Percentiles rank a stretch among this genome's conserved stretches.
These are phyloP conservation scores for Allium cepa DNA, from an alignment of 106 monocot genomes.

Conservation along the genomic window DNA sequence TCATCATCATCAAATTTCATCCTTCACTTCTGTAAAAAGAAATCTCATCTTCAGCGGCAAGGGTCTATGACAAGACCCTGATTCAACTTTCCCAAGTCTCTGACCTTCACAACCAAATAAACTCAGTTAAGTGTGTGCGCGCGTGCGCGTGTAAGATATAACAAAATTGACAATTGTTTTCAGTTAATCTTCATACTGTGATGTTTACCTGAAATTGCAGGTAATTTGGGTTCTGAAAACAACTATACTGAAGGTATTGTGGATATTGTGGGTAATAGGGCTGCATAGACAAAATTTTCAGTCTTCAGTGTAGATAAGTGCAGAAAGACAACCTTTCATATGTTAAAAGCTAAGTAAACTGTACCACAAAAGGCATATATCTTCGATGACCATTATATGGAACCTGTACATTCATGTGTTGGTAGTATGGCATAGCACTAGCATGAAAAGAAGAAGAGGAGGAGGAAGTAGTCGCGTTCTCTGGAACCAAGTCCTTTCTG, in stretches of 20 bases:
- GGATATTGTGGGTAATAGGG: background rate
- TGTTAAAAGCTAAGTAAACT: background rate
- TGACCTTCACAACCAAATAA: no score
- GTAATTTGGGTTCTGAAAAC: no score
- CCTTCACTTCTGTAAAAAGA: no score
- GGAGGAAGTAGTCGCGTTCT: background rate
- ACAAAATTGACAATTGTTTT: no score
- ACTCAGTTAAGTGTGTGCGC: no score
- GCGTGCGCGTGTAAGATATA: no score
- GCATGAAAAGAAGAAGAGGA: background rate
- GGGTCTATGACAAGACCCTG: no score
- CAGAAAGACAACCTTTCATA: background rate
- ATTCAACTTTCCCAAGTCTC: no score
- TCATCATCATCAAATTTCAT: no score
- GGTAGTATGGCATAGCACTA: background rate
- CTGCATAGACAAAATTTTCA: background rate
- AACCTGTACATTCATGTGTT: background rate
- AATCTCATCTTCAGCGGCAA: no score
- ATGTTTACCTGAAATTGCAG: no score
- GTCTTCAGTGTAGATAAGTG: background rate
- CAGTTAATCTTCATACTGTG: no score
- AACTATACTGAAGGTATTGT: conserved; percentile 4
- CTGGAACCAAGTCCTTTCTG: background rate
- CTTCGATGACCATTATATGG: background rate
- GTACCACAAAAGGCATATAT: background rate